Base-by-base conservation (phyloP, 768 basidiomycete genomes). In the Naganishia onofrii region DNA sequence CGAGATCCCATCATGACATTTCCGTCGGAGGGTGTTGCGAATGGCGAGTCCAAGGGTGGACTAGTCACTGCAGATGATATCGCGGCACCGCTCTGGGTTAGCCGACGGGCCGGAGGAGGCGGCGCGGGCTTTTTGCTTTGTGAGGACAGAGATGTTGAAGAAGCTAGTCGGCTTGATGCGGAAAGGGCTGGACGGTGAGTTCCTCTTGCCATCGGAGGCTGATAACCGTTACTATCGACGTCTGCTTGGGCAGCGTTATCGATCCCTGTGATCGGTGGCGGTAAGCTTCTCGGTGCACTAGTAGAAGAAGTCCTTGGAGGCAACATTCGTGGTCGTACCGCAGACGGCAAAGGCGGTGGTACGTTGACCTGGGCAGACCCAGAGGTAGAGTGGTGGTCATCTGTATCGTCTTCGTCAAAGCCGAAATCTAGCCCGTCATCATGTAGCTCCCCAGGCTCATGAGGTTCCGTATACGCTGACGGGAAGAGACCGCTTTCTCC, bases 401-500 rank as follows among this genome's bases (percentile, higher is more conserved):
- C 23, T 17, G 38, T n/a, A 26, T 23, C 38, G 1, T 26, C 38
- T 31, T 63, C 60, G 28, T 63, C 42, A 44, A 63, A 44, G 42
- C 42, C 60, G 12, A 63, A 44, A 42, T 63, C 60, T 2, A 44
- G 23, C 4, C 38, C 38, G 21, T 63, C 60, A 63, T 44, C 60
- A 8, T 23, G 15, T 1, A 31, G 0, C 17, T 19, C n/a, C n/a
- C 42, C 42, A 15, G n/a, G 29, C 5, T 57, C 71, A 69, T 80
- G 75, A 12, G 75, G 77, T 67, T 92, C 89, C 10, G 87, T 88
- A 79, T 92, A 90, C 7, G 87, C 85, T 0, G 86, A 85, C 0
- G 93, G 93, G 84, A 96, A 94, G 51, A 95, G 78, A 17, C 93
- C 93, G 64, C 85, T 87, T 71, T 84, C 84, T 1, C 90, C 91